A percentile compares a stretch with the other conserved stretches of the same genome.
Conservation (phyloP, 257 asterid species). For the Solanum medicagineum region DNA sequence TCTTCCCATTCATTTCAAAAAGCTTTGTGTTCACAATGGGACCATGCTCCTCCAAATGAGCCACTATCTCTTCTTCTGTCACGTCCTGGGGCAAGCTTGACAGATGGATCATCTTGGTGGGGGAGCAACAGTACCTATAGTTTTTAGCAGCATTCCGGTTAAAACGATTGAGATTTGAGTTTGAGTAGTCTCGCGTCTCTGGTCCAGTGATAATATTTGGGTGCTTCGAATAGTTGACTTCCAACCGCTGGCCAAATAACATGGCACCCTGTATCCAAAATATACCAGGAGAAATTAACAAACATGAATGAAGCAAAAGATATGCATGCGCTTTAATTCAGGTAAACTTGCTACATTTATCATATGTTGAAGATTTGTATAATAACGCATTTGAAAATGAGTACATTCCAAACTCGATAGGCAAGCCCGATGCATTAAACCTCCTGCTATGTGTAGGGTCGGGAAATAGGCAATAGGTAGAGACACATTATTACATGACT, state of each 20-base stretch:
- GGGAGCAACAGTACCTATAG: slow-evolving; percentile 91
- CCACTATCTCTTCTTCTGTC: slow-evolving; percentile 59
- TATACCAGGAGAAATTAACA: not conserved
- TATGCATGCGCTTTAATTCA: not conserved
- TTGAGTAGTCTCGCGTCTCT: slow-evolving; percentile 84
- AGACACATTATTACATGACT: not conserved
- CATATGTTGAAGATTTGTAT: not conserved
- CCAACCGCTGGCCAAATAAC: slow-evolving; percentile 86
- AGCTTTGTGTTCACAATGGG: slow-evolving; percentile 50
- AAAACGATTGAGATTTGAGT: slow-evolving; percentile 93
- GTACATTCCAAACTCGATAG: not conserved
- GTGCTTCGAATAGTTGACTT: slow-evolving; percentile 85
- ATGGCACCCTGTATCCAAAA: slow-evolving; percentile 51
- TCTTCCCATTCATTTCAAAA: slow-evolving; percentile 94
- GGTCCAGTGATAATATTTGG: slow-evolving; percentile 72
- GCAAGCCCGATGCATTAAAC: no score
- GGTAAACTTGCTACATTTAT: not conserved
- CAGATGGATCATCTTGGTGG: slow-evolving; percentile 90
- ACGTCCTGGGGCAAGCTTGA: slow-evolving; percentile 81
- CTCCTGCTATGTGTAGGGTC: no score
- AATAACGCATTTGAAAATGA: not conserved
- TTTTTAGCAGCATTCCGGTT: slow-evolving; percentile 91
- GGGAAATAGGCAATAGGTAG: not conserved
- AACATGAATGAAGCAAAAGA: not conserved
- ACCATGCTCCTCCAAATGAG: slow-evolving; percentile 83